Evolutionary conservation across 768 basidiomycete genomes (phyloP), one percentile per base, ranked within the genome.

Genomic region (Fistulinella prunicolor): DNA sequence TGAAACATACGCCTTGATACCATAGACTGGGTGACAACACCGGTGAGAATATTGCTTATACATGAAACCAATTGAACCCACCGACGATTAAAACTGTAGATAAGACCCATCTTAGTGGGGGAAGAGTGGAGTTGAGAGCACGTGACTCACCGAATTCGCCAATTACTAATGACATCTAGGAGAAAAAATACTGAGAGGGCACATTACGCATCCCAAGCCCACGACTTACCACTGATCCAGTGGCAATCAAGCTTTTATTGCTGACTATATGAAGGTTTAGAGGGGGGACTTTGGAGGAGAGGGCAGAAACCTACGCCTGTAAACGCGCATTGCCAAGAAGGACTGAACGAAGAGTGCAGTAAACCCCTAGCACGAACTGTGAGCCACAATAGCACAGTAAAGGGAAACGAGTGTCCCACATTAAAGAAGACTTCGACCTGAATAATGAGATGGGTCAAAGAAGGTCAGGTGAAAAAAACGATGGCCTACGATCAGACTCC

Each of bases 301-400:
- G 7, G 9, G 17, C 14, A n/a, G 23, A 10, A 34, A 64, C 76
- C 42, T 57, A 78, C 77, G 58, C 40, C 69, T 70, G 70, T 77
- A 82, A 1, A 83, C 72, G 0, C 81, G 76, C 56, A 74, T 68
- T 0, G 75, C 65, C 46, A 81, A 70, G 64, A 82, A 83, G 16
- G 77, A 72, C 66, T 83, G 82, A 1, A 82, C 82, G 23, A 82
- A 63, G n/a, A 73, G 67, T 2, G 74, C 79, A 4, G 79, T 82
- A 28, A 81, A 61, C 20, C 75, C 64, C 63, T 64, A n/a, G 10
- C 4, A 16, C 3, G 14, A 20, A 21, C 17, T 24, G 23, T 63
- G 29, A 60, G 40, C 9, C 4, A 9, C 16, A n/a, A 20, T 20
- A 12, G 13, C 9, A 17, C 1, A 16, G 9, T 1, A 16, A 9